Conservation (phyloP, 768 basidiomycete species). For the Tephrocybe sp. region DNA sequence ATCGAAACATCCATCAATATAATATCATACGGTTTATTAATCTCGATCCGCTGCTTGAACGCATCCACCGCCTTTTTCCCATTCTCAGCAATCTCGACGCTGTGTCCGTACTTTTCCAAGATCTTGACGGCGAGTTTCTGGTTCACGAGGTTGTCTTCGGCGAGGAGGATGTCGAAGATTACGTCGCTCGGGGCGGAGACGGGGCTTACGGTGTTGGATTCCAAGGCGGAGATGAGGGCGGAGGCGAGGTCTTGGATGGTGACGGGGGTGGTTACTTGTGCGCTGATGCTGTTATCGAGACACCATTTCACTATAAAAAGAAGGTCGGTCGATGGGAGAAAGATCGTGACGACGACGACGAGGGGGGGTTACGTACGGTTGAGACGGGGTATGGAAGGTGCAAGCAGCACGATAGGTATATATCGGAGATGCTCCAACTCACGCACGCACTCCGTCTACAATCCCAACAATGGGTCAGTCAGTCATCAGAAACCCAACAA, state of each 20-base stretch:
- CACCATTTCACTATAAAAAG: conserved; percentile 84
- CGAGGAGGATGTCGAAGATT: conserved; percentile 88
- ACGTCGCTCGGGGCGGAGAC: conserved; percentile 84
- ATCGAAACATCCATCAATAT: conserved; percentile 99
- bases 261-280: conserved; percentile 91
- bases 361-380: no score
- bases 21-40: conserved; percentile 80
- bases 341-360: no score
- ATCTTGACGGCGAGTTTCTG: conserved; percentile 97
- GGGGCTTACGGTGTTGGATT: conserved; percentile 90
- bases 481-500: neutral
- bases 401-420: conserved; percentile 90
- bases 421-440: conserved; percentile 94
- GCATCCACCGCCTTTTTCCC: conserved; percentile 91
- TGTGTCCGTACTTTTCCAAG: conserved; percentile 92
- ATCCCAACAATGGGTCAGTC: no score
- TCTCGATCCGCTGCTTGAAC: conserved; percentile 74
- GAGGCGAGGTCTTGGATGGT: conserved; percentile 85
- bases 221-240: conserved; percentile 90
- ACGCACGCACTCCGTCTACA: conserved; percentile 82
- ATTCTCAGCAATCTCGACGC: conserved; percentile 96
- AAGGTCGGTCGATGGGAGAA: no score
- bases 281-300: conserved; percentile 92
- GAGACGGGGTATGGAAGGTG: conserved; percentile 71
- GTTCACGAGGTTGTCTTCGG: conserved; percentile 95